These are phyloP conservation scores for Fusarium sp. DNA, from an alignment of 2,329 filamentous ascomycete species.

Conservation along the genomic window DNA sequence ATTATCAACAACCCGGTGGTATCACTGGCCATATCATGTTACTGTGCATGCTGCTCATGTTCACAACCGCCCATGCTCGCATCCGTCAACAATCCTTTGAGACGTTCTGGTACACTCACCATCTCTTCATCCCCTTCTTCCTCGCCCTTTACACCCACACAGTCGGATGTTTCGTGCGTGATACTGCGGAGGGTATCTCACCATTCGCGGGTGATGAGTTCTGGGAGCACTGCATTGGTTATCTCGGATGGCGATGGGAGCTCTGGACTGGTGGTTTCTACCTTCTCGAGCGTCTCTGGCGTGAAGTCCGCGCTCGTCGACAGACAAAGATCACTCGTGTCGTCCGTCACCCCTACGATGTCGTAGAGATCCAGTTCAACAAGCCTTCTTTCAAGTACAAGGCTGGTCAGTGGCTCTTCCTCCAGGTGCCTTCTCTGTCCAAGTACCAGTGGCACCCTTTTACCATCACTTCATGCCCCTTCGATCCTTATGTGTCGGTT, in stretches of 20 bases:
- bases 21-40: constrained; percentile 98
- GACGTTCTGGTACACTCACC: constrained; percentile 99
- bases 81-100: constrained; percentile 98
- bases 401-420: constrained; percentile 96
- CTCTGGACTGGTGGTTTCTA: constrained; percentile 87
- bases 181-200: constrained; percentile 76
- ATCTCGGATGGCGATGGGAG: constrained; percentile 98
- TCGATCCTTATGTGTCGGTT: constrained; percentile 92
- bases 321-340: constrained; percentile 92
- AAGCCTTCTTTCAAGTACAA: constrained; percentile 99
- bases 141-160: constrained; percentile 96
- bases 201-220: constrained; percentile 85
- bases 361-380: constrained; percentile 95
- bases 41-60: constrained; percentile 98
- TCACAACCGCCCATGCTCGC: constrained; percentile 91
- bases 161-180: constrained; percentile 94
- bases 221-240: constrained; percentile 94
- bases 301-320: constrained; percentile 85
- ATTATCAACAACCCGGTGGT: constrained; percentile 88
- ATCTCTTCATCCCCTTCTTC: constrained; percentile 96
- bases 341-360: constrained; percentile 94
- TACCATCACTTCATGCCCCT: constrained; percentile 97
- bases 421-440: constrained; percentile 91
- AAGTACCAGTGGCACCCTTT: constrained; percentile 97
- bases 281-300: constrained; percentile 86